phyloP scores from a whole-genome alignment of 2,329 filamentous ascomycete species.

The Fusarium circinatum region DNA sequence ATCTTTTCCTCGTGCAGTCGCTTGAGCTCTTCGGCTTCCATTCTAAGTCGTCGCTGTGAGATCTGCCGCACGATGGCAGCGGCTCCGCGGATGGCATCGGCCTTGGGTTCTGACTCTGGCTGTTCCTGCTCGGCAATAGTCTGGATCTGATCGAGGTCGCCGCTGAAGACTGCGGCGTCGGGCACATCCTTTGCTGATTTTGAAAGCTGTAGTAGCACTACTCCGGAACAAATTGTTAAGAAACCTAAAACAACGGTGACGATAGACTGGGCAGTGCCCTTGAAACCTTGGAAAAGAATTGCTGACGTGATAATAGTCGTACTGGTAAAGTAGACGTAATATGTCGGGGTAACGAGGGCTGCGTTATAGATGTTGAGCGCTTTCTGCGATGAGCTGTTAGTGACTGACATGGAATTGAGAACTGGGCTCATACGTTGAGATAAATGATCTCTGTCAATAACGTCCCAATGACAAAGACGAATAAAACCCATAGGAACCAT shows the following conservation, averaged over 20 bases:
- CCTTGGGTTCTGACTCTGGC: conserved; percentile 95
- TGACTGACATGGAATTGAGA: conserved; percentile 7
- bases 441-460: conserved; percentile 94
- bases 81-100: conserved; percentile 91
- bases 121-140: conserved; percentile 96
- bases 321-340: conserved; percentile 98
- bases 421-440: conserved; percentile 77
- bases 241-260: conserved; percentile 93
- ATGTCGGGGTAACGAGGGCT: conserved; percentile 95
- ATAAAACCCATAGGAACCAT: conserved; percentile 93
- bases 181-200: conserved; percentile 98
- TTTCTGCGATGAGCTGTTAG: conserved; percentile 74
- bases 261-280: conserved; percentile 83
- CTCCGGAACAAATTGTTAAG: conserved; percentile 90
- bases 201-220: conserved; percentile 92
- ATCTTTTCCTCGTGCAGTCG: conserved; percentile 82
- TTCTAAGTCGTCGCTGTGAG: conserved; percentile 78
- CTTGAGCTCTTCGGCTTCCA: conserved; percentile 82
- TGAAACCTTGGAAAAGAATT: conserved; percentile 92
- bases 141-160: conserved; percentile 93
- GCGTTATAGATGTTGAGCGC: conserved; percentile 97
- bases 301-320: conserved; percentile 95
- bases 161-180: conserved; percentile 89
- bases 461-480: conserved; percentile 91
- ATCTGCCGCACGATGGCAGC: conserved; percentile 88